These are phyloP conservation scores for Penicillium sp. DNA, from an alignment of 2,329 filamentous ascomycete genomes.

Conservation along the genomic window DNA sequence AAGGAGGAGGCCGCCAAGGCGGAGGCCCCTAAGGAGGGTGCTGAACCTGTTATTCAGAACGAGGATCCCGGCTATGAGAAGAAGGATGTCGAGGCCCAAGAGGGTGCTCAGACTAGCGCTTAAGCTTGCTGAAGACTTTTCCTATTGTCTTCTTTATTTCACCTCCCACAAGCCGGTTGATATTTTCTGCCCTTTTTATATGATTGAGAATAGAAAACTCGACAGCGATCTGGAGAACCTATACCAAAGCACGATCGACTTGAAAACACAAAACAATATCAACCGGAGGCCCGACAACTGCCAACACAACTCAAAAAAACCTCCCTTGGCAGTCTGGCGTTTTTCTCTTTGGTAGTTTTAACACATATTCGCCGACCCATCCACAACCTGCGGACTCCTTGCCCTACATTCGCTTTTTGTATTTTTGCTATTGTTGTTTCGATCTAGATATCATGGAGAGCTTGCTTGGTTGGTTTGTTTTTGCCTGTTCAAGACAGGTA, in stretches of 20 bases:
- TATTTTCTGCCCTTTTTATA: not conserved
- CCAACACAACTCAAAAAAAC: not conserved
- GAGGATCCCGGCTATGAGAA: slow-evolving; percentile 29
- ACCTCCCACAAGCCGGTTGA: not conserved
- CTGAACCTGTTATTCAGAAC: slow-evolving; percentile 22
- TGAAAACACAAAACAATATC: not conserved
- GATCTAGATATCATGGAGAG: slow-evolving; percentile 26
- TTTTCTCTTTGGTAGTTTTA: slow-evolving; percentile 13
- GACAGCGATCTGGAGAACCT: not conserved
- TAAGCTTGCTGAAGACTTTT: slow-evolving; percentile 22
- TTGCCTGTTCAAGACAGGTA: slow-evolving; percentile 17
- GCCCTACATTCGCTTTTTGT: slow-evolving; percentile 8
- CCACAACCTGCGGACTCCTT: slow-evolving; percentile 15
- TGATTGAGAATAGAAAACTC: not conserved
- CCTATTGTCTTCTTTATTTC: slow-evolving; percentile 9
- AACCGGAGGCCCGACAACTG: not conserved
- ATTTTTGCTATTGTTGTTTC: slow-evolving; percentile 5
- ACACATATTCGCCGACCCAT: slow-evolving; percentile 18
- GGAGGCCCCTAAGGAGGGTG: slow-evolving; percentile 8
- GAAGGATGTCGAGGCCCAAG: slow-evolving; percentile 29
- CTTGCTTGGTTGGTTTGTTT: slow-evolving; percentile 13
- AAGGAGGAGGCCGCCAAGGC: slow-evolving; percentile 25
- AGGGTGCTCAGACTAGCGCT: slow-evolving; percentile 29
- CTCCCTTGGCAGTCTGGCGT: slow-evolving; percentile 4
- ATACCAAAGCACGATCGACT: not conserved